Percentiles rank a stretch among this genome's conserved stretches.
phyloP scores from a whole-genome alignment of 2,329 filamentous ascomycete genomes.

The Pezizomycotina sp. region DNA sequence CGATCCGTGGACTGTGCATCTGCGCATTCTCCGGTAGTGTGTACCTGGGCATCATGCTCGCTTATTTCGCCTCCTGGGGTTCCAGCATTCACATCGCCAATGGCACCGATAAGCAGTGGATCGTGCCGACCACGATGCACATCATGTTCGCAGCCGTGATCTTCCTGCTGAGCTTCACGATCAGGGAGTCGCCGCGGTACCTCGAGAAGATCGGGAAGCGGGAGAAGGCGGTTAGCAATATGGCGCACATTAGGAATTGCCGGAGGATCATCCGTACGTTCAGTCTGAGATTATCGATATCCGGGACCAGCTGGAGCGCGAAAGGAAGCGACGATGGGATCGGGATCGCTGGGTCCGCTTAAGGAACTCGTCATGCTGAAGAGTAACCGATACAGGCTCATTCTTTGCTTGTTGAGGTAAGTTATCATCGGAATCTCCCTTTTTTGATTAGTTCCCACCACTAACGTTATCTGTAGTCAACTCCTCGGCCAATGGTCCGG shows the following conservation, averaged over 20 bases:
- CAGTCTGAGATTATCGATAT: conserved; percentile 28
- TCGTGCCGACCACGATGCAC: conserved; percentile 41
- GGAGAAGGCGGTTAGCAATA: conserved; percentile 24
- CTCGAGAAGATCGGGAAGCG: conserved; percentile 21
- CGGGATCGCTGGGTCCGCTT: no score
- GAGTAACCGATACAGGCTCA: no score
- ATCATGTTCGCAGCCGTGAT: conserved; percentile 29
- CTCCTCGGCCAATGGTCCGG: conserved; percentile 59
- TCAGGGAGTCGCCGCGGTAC: conserved; percentile 26
- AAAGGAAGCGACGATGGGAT: background rate
- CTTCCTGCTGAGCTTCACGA: conserved; percentile 23
- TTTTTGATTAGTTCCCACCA: conserved; percentile 43
- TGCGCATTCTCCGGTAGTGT: conserved; percentile 50
- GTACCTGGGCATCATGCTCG: conserved; percentile 46
- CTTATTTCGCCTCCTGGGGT: no score
- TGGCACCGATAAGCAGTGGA: conserved; percentile 42
- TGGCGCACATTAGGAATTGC: conserved; percentile 29
- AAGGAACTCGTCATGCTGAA: no score
- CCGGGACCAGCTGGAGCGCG: conserved; percentile 23
- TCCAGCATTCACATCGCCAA: conserved; percentile 40
- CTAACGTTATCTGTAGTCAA: conserved; percentile 46
- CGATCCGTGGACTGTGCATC: conserved; percentile 46
- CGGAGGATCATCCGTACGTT: conserved; percentile 30
- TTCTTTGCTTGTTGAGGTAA: conserved; percentile 46
- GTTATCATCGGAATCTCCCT: conserved; percentile 42